Evolutionary conservation across 345 rosid species (phyloP), one percentile per base, ranked within the genome.

Genomic region (Hibiscus syriacus): DNA sequence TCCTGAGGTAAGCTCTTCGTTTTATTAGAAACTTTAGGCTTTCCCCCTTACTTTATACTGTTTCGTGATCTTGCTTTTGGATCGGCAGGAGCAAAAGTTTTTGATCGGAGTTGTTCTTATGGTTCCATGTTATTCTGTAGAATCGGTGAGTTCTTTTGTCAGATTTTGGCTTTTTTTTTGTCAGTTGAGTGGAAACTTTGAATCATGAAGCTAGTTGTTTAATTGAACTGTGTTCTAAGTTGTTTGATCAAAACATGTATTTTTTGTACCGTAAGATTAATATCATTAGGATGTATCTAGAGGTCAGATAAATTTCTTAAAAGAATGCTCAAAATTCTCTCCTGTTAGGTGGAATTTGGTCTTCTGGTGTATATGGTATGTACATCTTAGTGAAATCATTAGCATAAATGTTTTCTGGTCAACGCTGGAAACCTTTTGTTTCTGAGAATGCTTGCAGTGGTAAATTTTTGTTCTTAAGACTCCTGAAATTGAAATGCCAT

Each of bases 71-170:
- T 46, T 11, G 29, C 2, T 62, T 53, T 68, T 69, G 13, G 10
- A 56, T 41, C 64, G 26, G 56, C 92, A 94, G 99, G 99, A 95
- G 74, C 99, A 95, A 76, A 95, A 83, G 78, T 92, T 95, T 84
- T 80, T 92, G 78, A 92, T 95, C 17, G 99, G 99, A 61, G 98
- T 95, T 78, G 87, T 92, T 77, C 81, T 95, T 59, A 92, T 95
- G 99, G 99, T 95, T 80, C 99, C 99, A 43, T 91, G 90, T 84
- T 95, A 92, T 72, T 84, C 92, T 0, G 55, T 95, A n/a, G 99
- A 92, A 78, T 95, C 99, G 2, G 99, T 92, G 64, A 84, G 96
- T 77, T 30, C 2, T 63, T 57, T n/a, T 23, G 8, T 39, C 20
- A 34, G 48, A 32, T 39, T 67, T 30, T 34, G 9, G 14, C 46